Conservation (phyloP, 257 asterid species). For the Solanum clarkiae region DNA sequence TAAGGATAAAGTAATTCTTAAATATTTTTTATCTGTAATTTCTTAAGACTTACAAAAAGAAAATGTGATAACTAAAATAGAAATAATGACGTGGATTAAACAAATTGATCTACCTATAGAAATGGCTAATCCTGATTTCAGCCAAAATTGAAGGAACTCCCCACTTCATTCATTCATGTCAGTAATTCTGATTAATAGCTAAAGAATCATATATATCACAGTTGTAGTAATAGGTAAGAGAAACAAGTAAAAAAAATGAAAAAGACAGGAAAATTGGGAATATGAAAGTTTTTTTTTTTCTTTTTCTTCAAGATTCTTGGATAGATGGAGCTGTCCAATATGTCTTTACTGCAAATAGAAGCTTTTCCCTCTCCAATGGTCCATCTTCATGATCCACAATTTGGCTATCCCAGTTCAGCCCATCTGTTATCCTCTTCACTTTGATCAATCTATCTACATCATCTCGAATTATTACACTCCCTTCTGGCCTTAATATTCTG, state of each 20-base stretch:
- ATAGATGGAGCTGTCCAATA: slow-evolving; percentile 76
- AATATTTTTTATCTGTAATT: no score
- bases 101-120: no score
- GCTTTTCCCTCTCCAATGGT: slow-evolving; percentile 65
- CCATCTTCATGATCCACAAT: slow-evolving; percentile 88
- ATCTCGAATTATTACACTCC: slow-evolving; percentile 66
- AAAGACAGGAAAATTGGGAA: not conserved
- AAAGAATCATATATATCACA: not conserved
- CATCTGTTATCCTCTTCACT: slow-evolving; percentile 62
- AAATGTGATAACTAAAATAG: no score
- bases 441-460: slow-evolving; percentile 54
- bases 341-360: slow-evolving; percentile 58
- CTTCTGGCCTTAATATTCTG: slow-evolving; percentile 70
- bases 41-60: no score
- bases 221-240: not conserved
- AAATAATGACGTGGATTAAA: no score
- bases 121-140: no score
- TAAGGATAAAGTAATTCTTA: no score
- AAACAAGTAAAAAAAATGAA: not conserved
- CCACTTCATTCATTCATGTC: not conserved
- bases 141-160: not conserved
- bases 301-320: not conserved
- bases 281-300: not conserved
- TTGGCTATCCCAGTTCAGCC: slow-evolving; percentile 65
- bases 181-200: not conserved